phyloP scores from a whole-genome alignment of 2,329 filamentous ascomycete genomes.

The Paecilomyces fulvus region DNA sequence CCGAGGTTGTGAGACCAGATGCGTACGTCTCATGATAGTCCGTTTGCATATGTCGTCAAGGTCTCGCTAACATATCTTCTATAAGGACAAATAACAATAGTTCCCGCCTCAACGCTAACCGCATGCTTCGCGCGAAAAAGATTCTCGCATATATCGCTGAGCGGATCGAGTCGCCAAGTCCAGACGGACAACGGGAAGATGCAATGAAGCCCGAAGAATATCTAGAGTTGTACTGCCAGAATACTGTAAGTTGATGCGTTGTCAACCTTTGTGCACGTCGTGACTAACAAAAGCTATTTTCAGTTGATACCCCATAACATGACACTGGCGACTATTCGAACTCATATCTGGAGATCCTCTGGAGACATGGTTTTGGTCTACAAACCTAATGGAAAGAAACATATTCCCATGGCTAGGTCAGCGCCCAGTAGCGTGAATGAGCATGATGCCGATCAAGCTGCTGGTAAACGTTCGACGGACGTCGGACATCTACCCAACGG shows the following conservation, averaged over 20 bases:
- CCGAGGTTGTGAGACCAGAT: constrained; percentile 64
- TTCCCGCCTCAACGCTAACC: constrained; percentile 87
- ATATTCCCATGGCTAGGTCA: constrained; percentile 23
- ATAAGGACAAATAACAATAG: constrained; percentile 46
- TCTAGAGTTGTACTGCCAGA: constrained; percentile 88
- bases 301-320: constrained; percentile 62
- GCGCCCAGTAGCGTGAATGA: constrained; percentile 6
- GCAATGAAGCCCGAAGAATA: constrained; percentile 79
- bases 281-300: not conserved
- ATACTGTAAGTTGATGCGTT: constrained; percentile 57
- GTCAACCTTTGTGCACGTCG: not conserved
- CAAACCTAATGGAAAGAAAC: constrained; percentile 78
- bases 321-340: constrained; percentile 86
- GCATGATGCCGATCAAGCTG: not conserved
- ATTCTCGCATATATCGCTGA: constrained; percentile 88
- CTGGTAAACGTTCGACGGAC: not conserved
- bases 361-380: constrained; percentile 87
- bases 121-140: constrained; percentile 93
- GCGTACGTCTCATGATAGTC: constrained; percentile 41
- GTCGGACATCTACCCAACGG: not conserved
- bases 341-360: constrained; percentile 91
- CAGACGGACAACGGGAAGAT: constrained; percentile 50
- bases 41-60: not conserved
- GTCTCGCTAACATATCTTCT: not conserved
- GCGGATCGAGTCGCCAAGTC: constrained; percentile 65